Base-by-base conservation (phyloP, 495 filamentous ascomycete species). In the Niebla homalea region DNA sequence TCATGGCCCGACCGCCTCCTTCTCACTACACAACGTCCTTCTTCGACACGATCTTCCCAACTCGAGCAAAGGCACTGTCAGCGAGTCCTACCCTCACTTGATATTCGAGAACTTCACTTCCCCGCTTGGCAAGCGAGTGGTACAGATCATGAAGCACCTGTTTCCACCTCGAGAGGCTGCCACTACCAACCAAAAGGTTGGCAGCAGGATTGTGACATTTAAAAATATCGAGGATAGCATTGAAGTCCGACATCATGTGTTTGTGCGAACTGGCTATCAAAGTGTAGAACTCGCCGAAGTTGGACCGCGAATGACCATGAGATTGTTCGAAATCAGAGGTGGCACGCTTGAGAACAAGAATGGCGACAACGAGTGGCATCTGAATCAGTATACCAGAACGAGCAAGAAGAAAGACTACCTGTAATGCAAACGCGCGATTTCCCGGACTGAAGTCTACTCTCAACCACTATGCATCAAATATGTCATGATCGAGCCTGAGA, bases 301-400 rank as follows among this genome's bases (percentile, higher is more conserved):
- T 38, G 92, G 92, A 0, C 92, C 92, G 4, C 74, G 92, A 49
- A 94, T 97, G 84, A 93, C 89, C 5, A 93, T 99, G 89, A 77
- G 85, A 59, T 73, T 89, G 22, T 99, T 97, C 67, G 87, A 94
- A 64, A 94, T 99, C 52, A 74, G 88, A 43, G 81, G 85, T 47
- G 90, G 92, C n/a, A 92, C 90, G 2, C 69, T 94, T 41, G 92
- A 96, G 61, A 93, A 90, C 59, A 94, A 93, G 56, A 85, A 88
- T 56, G 90, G 89, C n/a, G 93, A 97, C 71, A 77, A 86, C 29
- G 93, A 98, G 66, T 98, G 92, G 92, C 79, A 85, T 46, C 69
- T 97, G 54, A 92, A 84, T 50, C 89, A 95, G 60, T 98, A 94
- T 62, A 98, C 90, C 1, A 79, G 92, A 58, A 96, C 89, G 29